phyloP scores from a whole-genome alignment of 2,329 filamentous ascomycete genomes.

The Talaromyces sp. region DNA sequence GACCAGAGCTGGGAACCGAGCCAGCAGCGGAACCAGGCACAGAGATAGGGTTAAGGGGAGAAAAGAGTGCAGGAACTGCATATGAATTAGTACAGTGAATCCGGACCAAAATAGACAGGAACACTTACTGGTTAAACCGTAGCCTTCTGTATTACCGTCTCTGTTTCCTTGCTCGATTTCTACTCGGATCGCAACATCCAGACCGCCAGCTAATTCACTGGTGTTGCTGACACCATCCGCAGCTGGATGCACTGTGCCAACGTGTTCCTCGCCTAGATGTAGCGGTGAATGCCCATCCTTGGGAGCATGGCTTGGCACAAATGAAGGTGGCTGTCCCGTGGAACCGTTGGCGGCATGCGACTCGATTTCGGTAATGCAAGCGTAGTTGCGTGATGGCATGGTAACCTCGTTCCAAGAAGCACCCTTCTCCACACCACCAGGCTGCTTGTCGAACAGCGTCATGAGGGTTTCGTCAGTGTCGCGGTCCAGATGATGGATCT shows the following conservation, averaged over 20 bases:
- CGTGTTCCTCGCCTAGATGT: conserved; percentile 68
- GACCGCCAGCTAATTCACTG: conserved; percentile 34
- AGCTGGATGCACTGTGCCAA: conserved; percentile 73
- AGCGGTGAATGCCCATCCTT: conserved; percentile 67
- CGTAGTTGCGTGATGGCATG: conserved; percentile 67
- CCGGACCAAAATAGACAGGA: not conserved
- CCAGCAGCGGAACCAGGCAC: not conserved
- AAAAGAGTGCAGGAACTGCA: conserved; percentile 3
- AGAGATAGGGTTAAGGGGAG: not conserved
- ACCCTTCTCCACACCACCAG: conserved; percentile 56
- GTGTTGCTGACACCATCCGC: conserved; percentile 45
- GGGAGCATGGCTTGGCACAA: conserved; percentile 21
- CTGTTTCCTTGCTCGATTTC: conserved; percentile 41
- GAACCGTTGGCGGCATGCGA: conserved; percentile 20
- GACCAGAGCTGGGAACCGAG: not conserved
- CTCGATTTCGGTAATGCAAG: conserved; percentile 54
- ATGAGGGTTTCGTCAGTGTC: conserved; percentile 62
- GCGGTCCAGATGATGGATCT: conserved; percentile 59
- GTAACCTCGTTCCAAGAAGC: conserved; percentile 74
- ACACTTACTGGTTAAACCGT: conserved; percentile 44
- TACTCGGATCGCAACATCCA: conserved; percentile 42
- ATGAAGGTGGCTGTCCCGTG: conserved; percentile 4
- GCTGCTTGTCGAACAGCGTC: conserved; percentile 57
- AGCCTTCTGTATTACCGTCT: conserved; percentile 40
- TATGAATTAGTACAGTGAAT: not conserved